Base-by-base conservation (phyloP, 331 rosid genomes). In the Cydonia oblonga region DNA sequence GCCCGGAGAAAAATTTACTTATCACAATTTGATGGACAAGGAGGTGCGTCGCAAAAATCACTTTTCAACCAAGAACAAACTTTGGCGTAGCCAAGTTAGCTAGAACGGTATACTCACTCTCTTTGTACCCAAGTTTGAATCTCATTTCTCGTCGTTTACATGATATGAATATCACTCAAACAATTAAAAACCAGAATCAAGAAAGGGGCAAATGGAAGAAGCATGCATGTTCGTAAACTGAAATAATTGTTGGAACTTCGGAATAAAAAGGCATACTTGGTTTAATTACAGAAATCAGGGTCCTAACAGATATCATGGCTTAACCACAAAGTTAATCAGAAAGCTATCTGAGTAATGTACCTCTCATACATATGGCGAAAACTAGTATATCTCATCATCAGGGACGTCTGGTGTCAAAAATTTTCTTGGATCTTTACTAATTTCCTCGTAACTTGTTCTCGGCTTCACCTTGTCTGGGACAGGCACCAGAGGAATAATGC, bases 351-450 rank as follows among this genome's bases (percentile, higher is more conserved):
- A 61, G 69, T 63, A 13, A 20, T 52, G 5, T 19, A 67, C 62
- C 76, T 60, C 23, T 66, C 42, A 9, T 26, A 53, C 72, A 63
- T 51, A 65, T 66, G 49, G 30, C 44, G 44, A 38, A 38, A 76
- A 61, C 89, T 85, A 91, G 77, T 79, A 95, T 71, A 91, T 91
- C 86, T 91, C 97, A 33, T 95, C 96, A 23, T 95, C 93, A 3
- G 98, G 96, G 70, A 95, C 83, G 3, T 87, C 87, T 7, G 96
- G 97, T 23, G 68, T 88, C 75, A 91, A 86, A 84, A 88, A 87
- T 58, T 85, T 84, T 78, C 15, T 78, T 14, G 92, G 90, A 72
- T 92, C 90, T 76, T 86, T 88, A 51, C 83, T 82, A 16, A 85
- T 82, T 64, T 89, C 96, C 74, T 72, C 78, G 12, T 74, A 85